phyloP scores from a whole-genome alignment of 2,329 filamentous ascomycete species.

The Laburnicola sp. region DNA sequence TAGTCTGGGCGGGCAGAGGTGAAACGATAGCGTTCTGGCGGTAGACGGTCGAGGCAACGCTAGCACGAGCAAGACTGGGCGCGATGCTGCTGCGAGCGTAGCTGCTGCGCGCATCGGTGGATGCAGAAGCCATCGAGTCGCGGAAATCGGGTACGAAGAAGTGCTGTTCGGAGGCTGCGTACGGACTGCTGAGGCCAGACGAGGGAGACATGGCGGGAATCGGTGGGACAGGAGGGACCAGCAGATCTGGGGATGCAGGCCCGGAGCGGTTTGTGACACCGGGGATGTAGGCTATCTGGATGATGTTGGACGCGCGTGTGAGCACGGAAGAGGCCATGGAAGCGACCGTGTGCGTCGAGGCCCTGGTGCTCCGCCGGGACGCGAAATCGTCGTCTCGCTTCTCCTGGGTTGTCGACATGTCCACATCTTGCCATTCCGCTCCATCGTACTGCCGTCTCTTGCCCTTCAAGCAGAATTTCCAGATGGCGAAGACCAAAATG shows the following conservation, averaged over 20 bases:
- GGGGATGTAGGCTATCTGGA: constrained; percentile 98
- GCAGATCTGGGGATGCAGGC: constrained; percentile 75
- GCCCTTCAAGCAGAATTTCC: constrained; percentile 84
- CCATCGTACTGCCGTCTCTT: constrained; percentile 66
- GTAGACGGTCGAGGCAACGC: constrained; percentile 90
- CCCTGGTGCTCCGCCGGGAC: constrained; percentile 63
- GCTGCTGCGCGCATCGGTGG: constrained; percentile 59
- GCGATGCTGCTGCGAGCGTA: constrained; percentile 54
- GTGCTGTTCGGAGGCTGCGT: constrained; percentile 70
- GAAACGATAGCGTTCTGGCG: constrained; percentile 86
- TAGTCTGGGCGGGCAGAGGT: constrained; percentile 77
- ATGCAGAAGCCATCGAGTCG: constrained; percentile 85
- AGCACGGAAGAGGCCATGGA: constrained; percentile 95
- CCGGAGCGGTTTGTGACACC: constrained; percentile 91
- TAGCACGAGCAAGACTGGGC: constrained; percentile 54
- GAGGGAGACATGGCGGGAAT: constrained; percentile 67
- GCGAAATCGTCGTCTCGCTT: constrained; percentile 61
- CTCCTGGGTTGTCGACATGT: constrained; percentile 57
- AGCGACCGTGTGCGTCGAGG: constrained; percentile 81
- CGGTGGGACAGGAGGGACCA: constrained; percentile 91
- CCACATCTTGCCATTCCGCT: constrained; percentile 58
- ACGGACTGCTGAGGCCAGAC: constrained; percentile 61
- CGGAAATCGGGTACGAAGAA: constrained; percentile 94
- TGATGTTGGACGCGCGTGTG: constrained; percentile 96
- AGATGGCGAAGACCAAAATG: constrained; percentile 77